A percentile compares a stretch with the other conserved stretches of the same genome.
Evolutionary conservation across 148 eudicot genomes (phyloP).

Genomic region (Mesembryanthemum crystallinum): DNA sequence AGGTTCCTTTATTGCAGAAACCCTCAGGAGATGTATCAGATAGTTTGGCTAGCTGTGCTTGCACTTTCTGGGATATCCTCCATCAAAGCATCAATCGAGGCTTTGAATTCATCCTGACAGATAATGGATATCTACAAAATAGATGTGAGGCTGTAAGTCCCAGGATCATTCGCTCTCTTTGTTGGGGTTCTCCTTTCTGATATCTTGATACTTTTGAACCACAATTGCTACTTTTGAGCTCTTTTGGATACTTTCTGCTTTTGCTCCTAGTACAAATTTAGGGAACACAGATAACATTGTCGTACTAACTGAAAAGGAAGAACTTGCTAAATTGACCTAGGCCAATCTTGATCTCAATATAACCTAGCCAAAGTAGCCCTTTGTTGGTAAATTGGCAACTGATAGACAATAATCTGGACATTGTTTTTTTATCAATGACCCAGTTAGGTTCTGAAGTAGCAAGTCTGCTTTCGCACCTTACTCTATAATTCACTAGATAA

Average conservation of each 20-base stretch:
- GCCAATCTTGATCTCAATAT: background rate
- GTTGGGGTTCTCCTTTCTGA: background rate
- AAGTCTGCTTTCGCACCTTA: background rate
- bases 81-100: background rate
- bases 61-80: background rate
- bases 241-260: background rate
- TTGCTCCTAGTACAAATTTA: conserved; percentile 5
- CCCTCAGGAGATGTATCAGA: background rate
- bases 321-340: background rate
- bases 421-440: background rate
- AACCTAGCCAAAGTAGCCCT: background rate
- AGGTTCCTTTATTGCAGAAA: background rate
- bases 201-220: background rate
- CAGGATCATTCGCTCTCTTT: background rate
- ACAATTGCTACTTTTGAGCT: background rate
- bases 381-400: background rate
- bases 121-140: background rate
- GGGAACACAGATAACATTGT: background rate
- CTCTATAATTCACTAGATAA: background rate
- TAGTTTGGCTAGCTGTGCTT: background rate
- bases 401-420: background rate
- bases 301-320: background rate
- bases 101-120: background rate
- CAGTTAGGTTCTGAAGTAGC: background rate
- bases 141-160: conserved; percentile 9